Conservation (phyloP, 768 basidiomycete species). For the Termitomyces sp. region DNA sequence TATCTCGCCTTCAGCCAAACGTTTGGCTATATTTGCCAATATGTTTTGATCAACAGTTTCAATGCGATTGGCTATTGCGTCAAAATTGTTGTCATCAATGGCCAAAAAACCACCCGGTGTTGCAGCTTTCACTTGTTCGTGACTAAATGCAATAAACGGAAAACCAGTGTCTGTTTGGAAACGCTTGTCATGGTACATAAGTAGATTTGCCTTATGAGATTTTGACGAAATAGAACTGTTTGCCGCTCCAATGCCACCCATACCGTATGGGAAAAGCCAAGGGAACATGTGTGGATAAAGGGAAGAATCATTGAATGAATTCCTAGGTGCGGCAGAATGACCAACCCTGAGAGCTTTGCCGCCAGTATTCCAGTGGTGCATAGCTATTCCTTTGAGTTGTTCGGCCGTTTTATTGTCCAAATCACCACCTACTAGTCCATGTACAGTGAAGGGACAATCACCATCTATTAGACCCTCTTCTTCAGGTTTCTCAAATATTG, state of each 20-base stretch:
- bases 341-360: constrained; percentile 14
- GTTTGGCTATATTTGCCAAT: not conserved
- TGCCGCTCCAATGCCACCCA: constrained; percentile 17
- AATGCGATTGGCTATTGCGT: constrained; percentile 22
- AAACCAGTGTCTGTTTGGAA: constrained; percentile 36
- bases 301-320: constrained; percentile 26
- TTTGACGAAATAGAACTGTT: constrained; percentile 9
- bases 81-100: constrained; percentile 22
- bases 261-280: constrained; percentile 38
- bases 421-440: constrained; percentile 28
- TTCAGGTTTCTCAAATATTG: not conserved
- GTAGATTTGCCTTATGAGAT: constrained; percentile 19
- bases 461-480: constrained; percentile 23
- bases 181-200: constrained; percentile 36
- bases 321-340: constrained; percentile 8
- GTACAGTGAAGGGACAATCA: constrained; percentile 33
- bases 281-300: constrained; percentile 39
- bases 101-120: constrained; percentile 24
- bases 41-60: constrained; percentile 15
- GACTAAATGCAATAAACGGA: constrained; percentile 35
- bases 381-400: constrained; percentile 18
- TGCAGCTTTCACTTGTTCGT: constrained; percentile 32
- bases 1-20: constrained; percentile 11
- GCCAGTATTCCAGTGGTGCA: constrained; percentile 16
- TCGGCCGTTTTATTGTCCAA: constrained; percentile 11